Evolutionary conservation across 345 rosid genomes (phyloP).

Genomic region (Aurinia saxatilis): DNA sequence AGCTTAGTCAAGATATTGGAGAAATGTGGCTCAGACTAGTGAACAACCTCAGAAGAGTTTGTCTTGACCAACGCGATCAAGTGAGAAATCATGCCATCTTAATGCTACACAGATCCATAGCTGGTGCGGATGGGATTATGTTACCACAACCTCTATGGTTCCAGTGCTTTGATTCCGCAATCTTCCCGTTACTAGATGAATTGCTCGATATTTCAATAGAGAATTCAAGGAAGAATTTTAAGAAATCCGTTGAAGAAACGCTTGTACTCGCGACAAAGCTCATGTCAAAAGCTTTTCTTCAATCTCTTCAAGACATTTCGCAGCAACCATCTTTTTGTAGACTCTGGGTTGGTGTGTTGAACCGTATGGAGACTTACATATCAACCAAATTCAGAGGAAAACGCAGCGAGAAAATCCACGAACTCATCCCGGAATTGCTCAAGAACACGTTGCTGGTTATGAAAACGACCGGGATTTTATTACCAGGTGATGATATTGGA

Average conservation of each 20-base stretch:
- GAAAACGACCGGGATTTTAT: constrained; percentile 55
- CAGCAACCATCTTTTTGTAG: constrained; percentile 56
- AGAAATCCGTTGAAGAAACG: constrained; percentile 50
- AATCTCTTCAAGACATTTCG: constrained; percentile 45
- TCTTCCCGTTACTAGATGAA: constrained; percentile 58
- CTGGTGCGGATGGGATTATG: constrained; percentile 43
- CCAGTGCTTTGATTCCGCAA: constrained; percentile 53
- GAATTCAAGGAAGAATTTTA: constrained; percentile 39
- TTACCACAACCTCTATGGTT: constrained; percentile 52
- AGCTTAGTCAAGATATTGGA: constrained; percentile 51
- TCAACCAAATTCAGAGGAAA: constrained; percentile 53
- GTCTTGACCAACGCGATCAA: constrained; percentile 61
- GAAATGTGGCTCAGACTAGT: constrained; percentile 76
- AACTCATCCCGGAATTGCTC: constrained; percentile 58
- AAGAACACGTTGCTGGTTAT: constrained; percentile 61
- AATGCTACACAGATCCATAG: constrained; percentile 42
- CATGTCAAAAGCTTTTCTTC: constrained; percentile 54
- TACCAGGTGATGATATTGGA: constrained; percentile 47
- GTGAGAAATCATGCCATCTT: constrained; percentile 62
- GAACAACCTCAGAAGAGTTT: constrained; percentile 46
- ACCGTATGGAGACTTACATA: constrained; percentile 53
- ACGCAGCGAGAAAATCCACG: constrained; percentile 48
- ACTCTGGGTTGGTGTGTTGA: constrained; percentile 62
- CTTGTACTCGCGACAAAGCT: constrained; percentile 54
- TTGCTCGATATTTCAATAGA: constrained; percentile 33